These are phyloP conservation scores for Lecanicillium sp. DNA, from an alignment of 2,329 filamentous ascomycete species.

Conservation along the genomic window DNA sequence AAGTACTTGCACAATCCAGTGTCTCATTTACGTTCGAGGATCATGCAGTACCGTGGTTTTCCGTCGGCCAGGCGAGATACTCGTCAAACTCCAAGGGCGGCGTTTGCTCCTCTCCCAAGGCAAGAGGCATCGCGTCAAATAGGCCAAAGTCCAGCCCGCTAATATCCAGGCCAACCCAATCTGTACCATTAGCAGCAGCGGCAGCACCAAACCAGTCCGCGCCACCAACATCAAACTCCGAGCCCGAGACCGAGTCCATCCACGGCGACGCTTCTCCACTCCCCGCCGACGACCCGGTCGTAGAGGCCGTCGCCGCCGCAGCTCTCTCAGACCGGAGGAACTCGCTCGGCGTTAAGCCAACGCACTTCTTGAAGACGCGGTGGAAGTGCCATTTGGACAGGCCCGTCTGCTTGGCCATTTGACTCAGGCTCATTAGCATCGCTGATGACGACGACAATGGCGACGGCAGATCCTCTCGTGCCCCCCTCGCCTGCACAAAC, in stretches of 20 bases:
- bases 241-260: slow-evolving; percentile 3
- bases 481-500: slow-evolving; percentile 19
- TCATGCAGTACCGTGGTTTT: background rate
- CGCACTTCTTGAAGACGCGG: slow-evolving; percentile 48
- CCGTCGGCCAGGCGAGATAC: slow-evolving; percentile 12
- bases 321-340: slow-evolving; percentile 17
- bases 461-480: slow-evolving; percentile 9
- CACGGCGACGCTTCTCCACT: slow-evolving; percentile 6
- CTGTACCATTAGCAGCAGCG: too few relatives aligned
- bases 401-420: slow-evolving; percentile 41
- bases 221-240: background rate
- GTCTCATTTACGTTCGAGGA: too few relatives aligned
- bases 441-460: background rate
- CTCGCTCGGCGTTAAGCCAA: slow-evolving; percentile 37
- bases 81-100: slow-evolving; percentile 13
- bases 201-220: too few relatives aligned
- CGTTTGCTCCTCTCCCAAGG: background rate
- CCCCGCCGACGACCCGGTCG: slow-evolving; percentile 7
- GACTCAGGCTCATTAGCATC: slow-evolving; percentile 26
- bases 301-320: background rate
- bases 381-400: slow-evolving; percentile 53
- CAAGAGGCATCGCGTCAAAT: slow-evolving; percentile 1
- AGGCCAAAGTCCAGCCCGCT: slow-evolving; percentile 1
- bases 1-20: too few relatives aligned
- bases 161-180: background rate